Base-by-base conservation (phyloP, 2,329 filamentous ascomycete species). In the Didymella exigua region DNA sequence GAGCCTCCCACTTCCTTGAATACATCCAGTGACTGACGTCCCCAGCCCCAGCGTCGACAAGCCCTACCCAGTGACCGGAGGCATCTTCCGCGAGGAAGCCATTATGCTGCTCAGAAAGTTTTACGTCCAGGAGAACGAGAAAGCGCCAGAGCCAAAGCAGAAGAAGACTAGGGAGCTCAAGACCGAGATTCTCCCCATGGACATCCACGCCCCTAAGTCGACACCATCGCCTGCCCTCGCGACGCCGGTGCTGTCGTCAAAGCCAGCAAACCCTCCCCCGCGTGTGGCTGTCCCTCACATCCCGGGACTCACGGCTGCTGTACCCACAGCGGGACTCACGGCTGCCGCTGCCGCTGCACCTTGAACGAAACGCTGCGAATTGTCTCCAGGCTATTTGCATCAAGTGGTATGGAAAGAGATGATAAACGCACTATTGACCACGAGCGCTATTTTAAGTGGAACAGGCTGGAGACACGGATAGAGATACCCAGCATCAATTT, bases 61-160 rank as follows among this genome's bases (percentile, higher is more conserved):
- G 9, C 86, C 90, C 5, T 97, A 90, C 72, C 87, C 89, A 40
- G 91, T 91, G 52, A 88, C 92, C 71, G 91, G 93, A 33, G 93
- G 93, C 1, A 88, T 96, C 80, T 91, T 91, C 67, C 86, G 91
- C 41, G 90, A 96, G 69, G 93, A 98, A 71, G 93, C 95, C 4
- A 96, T 99, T 56, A 93, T 93, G 75, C 77, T 99, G 63, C 81
- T 99, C 62, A 84, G 96, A 60, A 87, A 93, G 55, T 99, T 99
- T 76, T 99, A 99, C 74, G 90, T 99, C 27, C 95, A 99, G 76
- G 93, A 99, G 76, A 99, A 99, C 76, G 91, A 90, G 61, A 90
- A 95, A 81, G 86, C 85, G 27, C 85, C 85, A 2, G 85, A 86
- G 62, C 86, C 85, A 37, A 84, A 84, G 65, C 81, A 83, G 44